Base-by-base conservation (phyloP, 371 early-diverging fungal genomes). In the Mortierella polycephala region DNA sequence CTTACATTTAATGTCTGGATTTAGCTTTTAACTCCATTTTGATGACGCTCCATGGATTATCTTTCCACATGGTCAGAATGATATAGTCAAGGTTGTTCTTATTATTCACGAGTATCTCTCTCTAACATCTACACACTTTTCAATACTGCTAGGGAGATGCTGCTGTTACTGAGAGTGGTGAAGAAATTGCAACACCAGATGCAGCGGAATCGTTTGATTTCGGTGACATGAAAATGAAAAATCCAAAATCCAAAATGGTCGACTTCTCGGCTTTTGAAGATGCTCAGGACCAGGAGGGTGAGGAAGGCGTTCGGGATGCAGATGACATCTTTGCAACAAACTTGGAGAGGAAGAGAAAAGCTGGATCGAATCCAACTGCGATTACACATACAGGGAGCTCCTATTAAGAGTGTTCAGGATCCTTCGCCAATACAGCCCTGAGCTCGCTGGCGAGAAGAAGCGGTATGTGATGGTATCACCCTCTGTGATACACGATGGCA, bases 341-440 rank as follows among this genome's bases (percentile, higher is more conserved):
- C 13, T 91, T 86, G 51, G 84, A 89, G 23, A 88, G 86, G 67
- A 83, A 93, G 91, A 89, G 67, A 97, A 96, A 67, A 77, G 92
- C 45, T 97, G 97, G 98, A 76, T 92, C 18, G 94, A 91, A 67
- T 88, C 94, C 60, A 94, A 93, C 83, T 90, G 99, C 54, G 99
- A 98, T 84, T 98, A 98, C 85, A 91, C 94, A 21, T 98, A 97
- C 81, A 83, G 88, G 18, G 98, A 97, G 91, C 91, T 99, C n/a
- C 86, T 98, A 52, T 87, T 89, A 37, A 92, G 99, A 67, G 94
- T 98, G 45, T 98, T 95, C 86, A 90, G 90, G 73, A 94, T 95
- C 60, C 88, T 98, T 67, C 92, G 93, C 60, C 92, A 95, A 81
- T 96, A 96, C 85, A 98, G 98, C 88, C 96, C 97, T 45, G 98